A percentile compares a stretch with the other conserved stretches of the same genome.
Conservation (phyloP, 805 yeast genomes). For the Nakazawaea sp. region DNA sequence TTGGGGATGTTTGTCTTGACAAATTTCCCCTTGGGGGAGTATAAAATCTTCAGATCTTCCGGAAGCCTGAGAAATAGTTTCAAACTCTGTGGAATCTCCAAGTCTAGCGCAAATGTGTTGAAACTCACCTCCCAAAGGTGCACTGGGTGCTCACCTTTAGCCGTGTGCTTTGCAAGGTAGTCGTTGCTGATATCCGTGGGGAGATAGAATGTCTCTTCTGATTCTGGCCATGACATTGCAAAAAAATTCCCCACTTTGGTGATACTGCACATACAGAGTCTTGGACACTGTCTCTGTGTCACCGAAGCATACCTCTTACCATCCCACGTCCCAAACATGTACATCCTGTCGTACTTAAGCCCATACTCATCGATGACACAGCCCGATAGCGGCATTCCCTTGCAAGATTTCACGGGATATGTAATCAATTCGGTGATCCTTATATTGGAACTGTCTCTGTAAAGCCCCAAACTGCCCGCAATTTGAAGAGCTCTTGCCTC, state of each 20-base stretch:
- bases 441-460: background rate
- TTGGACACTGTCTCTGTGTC: slow-evolving; percentile 17
- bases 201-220: slow-evolving; percentile 11
- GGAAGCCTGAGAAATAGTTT: slow-evolving; percentile 15
- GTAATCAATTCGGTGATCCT: background rate
- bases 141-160: slow-evolving; percentile 9
- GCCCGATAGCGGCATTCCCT: slow-evolving; percentile 14
- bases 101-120: slow-evolving; percentile 17
- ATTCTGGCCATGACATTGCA: slow-evolving; percentile 11
- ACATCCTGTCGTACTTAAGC: slow-evolving; percentile 20
- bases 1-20: slow-evolving; percentile 19
- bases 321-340: slow-evolving; percentile 19
- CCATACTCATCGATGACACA: slow-evolving; percentile 19
- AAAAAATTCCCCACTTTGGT: slow-evolving; percentile 10
- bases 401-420: slow-evolving; percentile 11
- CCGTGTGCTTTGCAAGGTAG: slow-evolving; percentile 7
- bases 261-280: slow-evolving; percentile 12
- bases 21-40: slow-evolving; percentile 20
- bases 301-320: slow-evolving; percentile 12
- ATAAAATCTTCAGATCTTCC: slow-evolving; percentile 15
- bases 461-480: background rate
- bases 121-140: slow-evolving; percentile 17
- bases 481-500: too few species aligned
- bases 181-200: slow-evolving; percentile 12
- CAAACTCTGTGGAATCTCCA: slow-evolving; percentile 16